These are phyloP conservation scores for Aspergillus pseudoviridinutans DNA, from an alignment of 2,329 filamentous ascomycete species.

Conservation along the genomic window DNA sequence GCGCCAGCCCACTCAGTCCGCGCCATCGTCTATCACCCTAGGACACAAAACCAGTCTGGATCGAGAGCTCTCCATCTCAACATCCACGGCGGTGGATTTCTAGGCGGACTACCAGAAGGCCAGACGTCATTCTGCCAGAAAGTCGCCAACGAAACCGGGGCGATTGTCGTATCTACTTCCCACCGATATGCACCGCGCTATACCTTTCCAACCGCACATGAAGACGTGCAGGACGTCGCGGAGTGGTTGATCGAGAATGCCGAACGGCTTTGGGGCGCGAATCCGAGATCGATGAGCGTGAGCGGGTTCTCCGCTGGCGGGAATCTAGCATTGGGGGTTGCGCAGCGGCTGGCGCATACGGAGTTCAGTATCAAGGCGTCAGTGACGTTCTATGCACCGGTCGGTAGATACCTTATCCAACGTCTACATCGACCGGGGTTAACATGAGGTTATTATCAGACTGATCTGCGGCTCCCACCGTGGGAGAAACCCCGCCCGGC, in stretches of 20 bases:
- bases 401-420: slow-evolving; percentile 4
- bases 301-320: slow-evolving; percentile 45
- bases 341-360: slow-evolving; percentile 20
- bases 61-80: slow-evolving; percentile 8
- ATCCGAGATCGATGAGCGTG: slow-evolving; percentile 38
- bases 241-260: slow-evolving; percentile 40
- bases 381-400: slow-evolving; percentile 39
- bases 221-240: slow-evolving; percentile 45
- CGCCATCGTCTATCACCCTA: slow-evolving; percentile 4
- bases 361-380: slow-evolving; percentile 32
- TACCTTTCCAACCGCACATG: slow-evolving; percentile 39
- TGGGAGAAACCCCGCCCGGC: slow-evolving; percentile 38
- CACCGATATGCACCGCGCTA: slow-evolving; percentile 42
- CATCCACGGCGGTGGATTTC: slow-evolving; percentile 12
- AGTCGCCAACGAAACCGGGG: slow-evolving; percentile 40
- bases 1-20: slow-evolving; percentile 5
- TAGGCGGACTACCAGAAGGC: slow-evolving; percentile 12
- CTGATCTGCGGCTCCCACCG: slow-evolving; percentile 40
- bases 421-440: background rate
- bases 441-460: slow-evolving; percentile 5
- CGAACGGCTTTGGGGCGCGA: slow-evolving; percentile 20
- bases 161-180: slow-evolving; percentile 36
- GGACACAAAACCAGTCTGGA: background rate
- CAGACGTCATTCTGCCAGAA: slow-evolving; percentile 9
- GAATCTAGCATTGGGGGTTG: slow-evolving; percentile 39